phyloP scores from a whole-genome alignment of 306 rosid species.

The Castanea sativa region DNA sequence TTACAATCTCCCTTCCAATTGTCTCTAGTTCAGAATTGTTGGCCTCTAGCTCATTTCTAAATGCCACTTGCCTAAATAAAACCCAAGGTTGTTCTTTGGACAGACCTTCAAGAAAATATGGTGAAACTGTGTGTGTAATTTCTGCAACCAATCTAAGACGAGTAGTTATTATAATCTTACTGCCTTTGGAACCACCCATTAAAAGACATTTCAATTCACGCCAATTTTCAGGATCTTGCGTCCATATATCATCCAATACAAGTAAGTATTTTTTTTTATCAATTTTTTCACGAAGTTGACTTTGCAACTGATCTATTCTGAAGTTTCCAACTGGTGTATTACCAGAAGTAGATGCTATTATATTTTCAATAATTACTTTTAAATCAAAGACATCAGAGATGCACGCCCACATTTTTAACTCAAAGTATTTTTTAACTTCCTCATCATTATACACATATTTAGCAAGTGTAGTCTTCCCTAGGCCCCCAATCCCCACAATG shows the following conservation, averaged over 20 bases:
- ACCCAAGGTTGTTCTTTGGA: constrained; percentile 6
- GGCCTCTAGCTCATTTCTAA: constrained; percentile 1
- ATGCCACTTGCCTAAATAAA: constrained; percentile 32
- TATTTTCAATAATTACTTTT: constrained; percentile 23
- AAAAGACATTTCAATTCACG: constrained; percentile 11
- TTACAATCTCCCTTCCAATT: constrained; percentile 28
- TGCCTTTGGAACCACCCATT: constrained; percentile 27
- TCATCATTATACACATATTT: constrained; percentile 33
- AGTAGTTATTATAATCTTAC: constrained; percentile 34
- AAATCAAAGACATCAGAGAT: fast-evolving
- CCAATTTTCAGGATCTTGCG: constrained; percentile 23
- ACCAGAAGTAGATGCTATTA: background rate
- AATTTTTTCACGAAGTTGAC: background rate
- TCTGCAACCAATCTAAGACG: constrained; percentile 19
- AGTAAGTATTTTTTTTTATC: background rate
- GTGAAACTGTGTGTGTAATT: background rate
- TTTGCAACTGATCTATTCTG: constrained; percentile 20
- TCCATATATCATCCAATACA: constrained; percentile 44
- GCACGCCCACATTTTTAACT: background rate
- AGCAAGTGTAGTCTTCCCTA: constrained; percentile 49
- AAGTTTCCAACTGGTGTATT: background rate
- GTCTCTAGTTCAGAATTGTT: background rate
- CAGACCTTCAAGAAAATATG: constrained; percentile 16
- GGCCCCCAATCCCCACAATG: constrained; percentile 45
- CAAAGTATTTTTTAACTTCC: constrained; percentile 5